Percentiles rank a stretch among this genome's conserved stretches.
These are phyloP conservation scores for Capsella rubella DNA, from an alignment of 441 rosid species.

Conservation along the genomic window DNA sequence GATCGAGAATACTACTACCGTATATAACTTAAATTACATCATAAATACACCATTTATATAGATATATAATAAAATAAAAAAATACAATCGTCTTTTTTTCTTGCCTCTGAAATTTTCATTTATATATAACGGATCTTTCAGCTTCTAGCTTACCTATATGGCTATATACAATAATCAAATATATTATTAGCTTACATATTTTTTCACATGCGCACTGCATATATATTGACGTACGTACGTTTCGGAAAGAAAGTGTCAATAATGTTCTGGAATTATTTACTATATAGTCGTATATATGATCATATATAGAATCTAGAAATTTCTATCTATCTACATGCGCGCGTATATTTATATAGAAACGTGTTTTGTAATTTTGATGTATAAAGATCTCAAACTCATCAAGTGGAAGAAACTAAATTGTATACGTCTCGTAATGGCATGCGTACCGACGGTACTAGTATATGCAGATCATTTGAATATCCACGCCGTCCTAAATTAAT, in stretches of 20 bases:
- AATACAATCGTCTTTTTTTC: neutral
- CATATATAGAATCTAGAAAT: neutral
- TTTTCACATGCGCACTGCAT: constrained; percentile 13
- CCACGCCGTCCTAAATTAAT: constrained; percentile 15
- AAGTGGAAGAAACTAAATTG: constrained; percentile 38
- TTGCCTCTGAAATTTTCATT: neutral
- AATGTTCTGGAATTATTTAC: constrained; percentile 9
- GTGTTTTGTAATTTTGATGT: constrained; percentile 27
- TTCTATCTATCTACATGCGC: neutral
- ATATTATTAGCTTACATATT: neutral
- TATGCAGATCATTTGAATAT: neutral
- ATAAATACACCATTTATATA: neutral
- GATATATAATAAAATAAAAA: no score
- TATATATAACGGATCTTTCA: neutral
- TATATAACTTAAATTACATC: neutral
- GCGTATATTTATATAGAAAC: neutral
- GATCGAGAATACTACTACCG: no score
- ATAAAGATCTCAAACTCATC: constrained; percentile 13
- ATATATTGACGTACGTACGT: neutral
- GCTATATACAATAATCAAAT: neutral
- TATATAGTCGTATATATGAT: constrained; percentile 10
- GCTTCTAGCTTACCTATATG: neutral
- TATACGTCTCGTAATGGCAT: constrained; percentile 45
- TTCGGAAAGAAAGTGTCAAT: constrained; percentile 1
- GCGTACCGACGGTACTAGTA: constrained; percentile 32